Conservation (phyloP, 208 protist species). For the Blechomonas ayalai region DNA sequence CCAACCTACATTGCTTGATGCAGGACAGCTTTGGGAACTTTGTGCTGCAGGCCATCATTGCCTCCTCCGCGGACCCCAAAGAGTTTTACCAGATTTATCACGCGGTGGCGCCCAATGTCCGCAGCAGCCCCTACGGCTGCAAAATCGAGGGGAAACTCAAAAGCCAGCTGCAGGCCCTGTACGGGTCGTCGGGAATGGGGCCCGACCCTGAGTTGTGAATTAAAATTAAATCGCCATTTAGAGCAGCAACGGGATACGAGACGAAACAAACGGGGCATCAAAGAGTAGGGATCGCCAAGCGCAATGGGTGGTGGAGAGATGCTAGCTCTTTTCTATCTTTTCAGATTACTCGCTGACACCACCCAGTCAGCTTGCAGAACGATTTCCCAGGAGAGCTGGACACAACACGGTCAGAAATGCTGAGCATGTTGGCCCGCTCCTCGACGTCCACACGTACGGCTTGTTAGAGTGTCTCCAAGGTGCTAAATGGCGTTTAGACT, state of each 20-base stretch:
- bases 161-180: constrained; percentile 7
- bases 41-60: constrained; percentile 76
- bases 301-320: no score
- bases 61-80: constrained; percentile 26
- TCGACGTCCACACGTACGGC: no score
- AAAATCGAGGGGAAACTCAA: constrained; percentile 67
- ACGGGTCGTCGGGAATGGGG: not conserved
- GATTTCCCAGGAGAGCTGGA: no score
- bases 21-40: constrained; percentile 85
- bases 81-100: constrained; percentile 45
- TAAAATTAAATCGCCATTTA: no score
- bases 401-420: no score
- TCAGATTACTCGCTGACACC: no score
- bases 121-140: constrained; percentile 60
- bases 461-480: no score
- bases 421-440: no score
- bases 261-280: not conserved
- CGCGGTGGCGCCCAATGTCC: constrained; percentile 34
- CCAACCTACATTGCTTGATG: constrained; percentile 54
- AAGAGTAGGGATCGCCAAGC: no score
- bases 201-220: not conserved
- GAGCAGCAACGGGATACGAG: not conserved
- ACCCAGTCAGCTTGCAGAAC: no score
- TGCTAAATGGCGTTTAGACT: no score
- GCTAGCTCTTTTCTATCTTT: no score